Percentiles rank a stretch among this genome's conserved stretches.
These are phyloP conservation scores for Brassica juncea DNA, from an alignment of 345 rosid species.

Conservation along the genomic window DNA sequence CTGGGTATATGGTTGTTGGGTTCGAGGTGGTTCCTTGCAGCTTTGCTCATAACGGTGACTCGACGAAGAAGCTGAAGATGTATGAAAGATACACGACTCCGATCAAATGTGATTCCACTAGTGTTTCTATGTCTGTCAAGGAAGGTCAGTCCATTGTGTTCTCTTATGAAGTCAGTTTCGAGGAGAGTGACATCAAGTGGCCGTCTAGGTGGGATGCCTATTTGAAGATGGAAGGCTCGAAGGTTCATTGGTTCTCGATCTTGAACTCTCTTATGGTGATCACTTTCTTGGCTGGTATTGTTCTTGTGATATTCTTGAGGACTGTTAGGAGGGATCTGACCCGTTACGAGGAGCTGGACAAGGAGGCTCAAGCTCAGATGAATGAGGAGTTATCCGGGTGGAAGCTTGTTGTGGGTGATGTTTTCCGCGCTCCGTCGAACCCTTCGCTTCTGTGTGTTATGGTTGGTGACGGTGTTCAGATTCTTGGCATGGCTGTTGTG, in stretches of 20 bases:
- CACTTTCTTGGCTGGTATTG: conserved; percentile 87
- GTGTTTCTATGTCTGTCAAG: conserved; percentile 69
- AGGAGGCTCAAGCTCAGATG: conserved; percentile 93
- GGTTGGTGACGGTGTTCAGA: conserved; percentile 80
- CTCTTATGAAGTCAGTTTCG: conserved; percentile 74
- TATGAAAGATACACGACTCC: conserved; percentile 59
- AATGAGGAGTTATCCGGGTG: conserved; percentile 88
- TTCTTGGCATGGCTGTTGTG: conserved; percentile 74
- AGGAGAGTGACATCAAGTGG: conserved; percentile 81
- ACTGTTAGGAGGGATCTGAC: conserved; percentile 86
- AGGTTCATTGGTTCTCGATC: conserved; percentile 92
- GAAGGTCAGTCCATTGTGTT: conserved; percentile 71
- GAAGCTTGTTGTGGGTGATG: conserved; percentile 83
- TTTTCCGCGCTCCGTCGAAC: conserved; percentile 63
- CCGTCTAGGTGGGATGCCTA: conserved; percentile 93
- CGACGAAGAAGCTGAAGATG: conserved; percentile 58
- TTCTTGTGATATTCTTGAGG: conserved; percentile 84
- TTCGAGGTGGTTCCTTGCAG: conserved; percentile 87
- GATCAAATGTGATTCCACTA: conserved; percentile 70
- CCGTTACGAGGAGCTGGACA: conserved; percentile 84
- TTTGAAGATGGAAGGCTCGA: conserved; percentile 79
- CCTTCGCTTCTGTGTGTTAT: conserved; percentile 63
- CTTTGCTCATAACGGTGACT: conserved; percentile 54
- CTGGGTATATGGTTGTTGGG: conserved; percentile 84
- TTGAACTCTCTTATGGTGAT: conserved; percentile 80